These are phyloP conservation scores for Colletotrichum eleusines DNA, from an alignment of 2,329 filamentous ascomycete genomes.

Conservation along the genomic window DNA sequence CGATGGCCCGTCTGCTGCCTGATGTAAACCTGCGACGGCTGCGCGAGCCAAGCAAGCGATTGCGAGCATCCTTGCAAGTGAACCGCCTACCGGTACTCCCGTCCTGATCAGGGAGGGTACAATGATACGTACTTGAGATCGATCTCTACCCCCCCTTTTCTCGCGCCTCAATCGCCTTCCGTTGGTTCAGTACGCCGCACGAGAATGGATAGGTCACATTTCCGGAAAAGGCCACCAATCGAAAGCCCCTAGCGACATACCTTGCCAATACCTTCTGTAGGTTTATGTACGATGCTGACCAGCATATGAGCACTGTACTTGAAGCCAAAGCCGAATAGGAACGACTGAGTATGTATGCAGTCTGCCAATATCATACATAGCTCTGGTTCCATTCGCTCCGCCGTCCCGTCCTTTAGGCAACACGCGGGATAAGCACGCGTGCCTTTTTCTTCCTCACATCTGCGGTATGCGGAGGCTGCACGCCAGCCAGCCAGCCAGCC, in stretches of 20 bases:
- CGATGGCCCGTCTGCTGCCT: background rate
- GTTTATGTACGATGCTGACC: constrained; percentile 31
- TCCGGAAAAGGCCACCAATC: constrained; percentile 26
- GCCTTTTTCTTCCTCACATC: background rate
- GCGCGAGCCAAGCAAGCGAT: too few species aligned
- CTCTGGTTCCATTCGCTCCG: background rate
- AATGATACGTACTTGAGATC: constrained; percentile 1
- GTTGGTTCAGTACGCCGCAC: background rate
- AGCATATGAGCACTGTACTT: background rate
- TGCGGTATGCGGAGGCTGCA: background rate
- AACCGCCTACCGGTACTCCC: background rate
- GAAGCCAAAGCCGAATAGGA: background rate
- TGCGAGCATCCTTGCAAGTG: constrained; percentile 16
- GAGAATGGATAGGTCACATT: background rate
- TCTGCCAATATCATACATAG: background rate
- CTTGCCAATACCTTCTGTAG: constrained; percentile 15
- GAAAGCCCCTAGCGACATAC: constrained; percentile 29
- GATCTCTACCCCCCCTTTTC: background rate
- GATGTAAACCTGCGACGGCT: constrained; percentile 10
- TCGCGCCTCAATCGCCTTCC: background rate
- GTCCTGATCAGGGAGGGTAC: background rate
- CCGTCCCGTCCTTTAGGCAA: background rate
- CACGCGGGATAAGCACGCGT: background rate
- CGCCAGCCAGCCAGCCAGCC: background rate
- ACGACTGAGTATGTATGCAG: background rate